Conservation (phyloP, 805 yeast genomes). For the Peterozyma xylosa region DNA sequence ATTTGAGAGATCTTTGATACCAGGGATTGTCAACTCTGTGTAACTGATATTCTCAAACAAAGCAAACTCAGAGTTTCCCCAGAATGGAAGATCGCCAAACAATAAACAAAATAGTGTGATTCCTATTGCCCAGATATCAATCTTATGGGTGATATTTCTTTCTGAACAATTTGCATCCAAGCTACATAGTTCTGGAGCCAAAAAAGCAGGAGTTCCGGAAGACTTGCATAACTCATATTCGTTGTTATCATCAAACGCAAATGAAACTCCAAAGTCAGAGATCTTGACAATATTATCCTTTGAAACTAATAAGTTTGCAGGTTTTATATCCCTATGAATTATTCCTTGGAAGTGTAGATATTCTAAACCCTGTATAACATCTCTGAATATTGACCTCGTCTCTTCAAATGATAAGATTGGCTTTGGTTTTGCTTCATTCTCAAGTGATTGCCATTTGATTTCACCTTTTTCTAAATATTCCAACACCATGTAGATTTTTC, state of each 20-base stretch:
- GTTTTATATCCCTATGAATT: slow-evolving; percentile 92
- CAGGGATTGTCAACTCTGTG: slow-evolving; percentile 52
- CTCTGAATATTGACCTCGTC: slow-evolving; percentile 68
- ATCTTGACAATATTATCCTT: slow-evolving; percentile 74
- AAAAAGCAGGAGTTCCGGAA: slow-evolving; percentile 96
- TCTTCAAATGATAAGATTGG: slow-evolving; percentile 66
- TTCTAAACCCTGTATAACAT: slow-evolving; percentile 81
- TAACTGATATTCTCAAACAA: slow-evolving; percentile 76
- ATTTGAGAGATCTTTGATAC: slow-evolving; percentile 11
- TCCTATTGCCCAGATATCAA: slow-evolving; percentile 98
- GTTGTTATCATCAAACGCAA: slow-evolving; percentile 41
- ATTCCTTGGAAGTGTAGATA: slow-evolving; percentile 86
- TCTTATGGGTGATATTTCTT: slow-evolving; percentile 57
- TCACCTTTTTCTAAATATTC: slow-evolving; percentile 92
- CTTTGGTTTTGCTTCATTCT: slow-evolving; percentile 18
- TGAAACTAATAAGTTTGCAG: slow-evolving; percentile 78
- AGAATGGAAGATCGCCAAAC: slow-evolving; percentile 85
- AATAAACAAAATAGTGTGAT: slow-evolving; percentile 82
- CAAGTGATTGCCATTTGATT: slow-evolving; percentile 63
- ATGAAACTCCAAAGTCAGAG: slow-evolving; percentile 95
- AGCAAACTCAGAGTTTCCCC: slow-evolving; percentile 79
- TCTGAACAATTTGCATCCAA: slow-evolving; percentile 43
- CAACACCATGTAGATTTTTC: slow-evolving; percentile 82
- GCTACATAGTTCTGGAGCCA: slow-evolving; percentile 87
- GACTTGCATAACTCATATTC: slow-evolving; percentile 90